Evolutionary conservation across 305 asterid species (phyloP).

Genomic region (Fraxinus nigra): DNA sequence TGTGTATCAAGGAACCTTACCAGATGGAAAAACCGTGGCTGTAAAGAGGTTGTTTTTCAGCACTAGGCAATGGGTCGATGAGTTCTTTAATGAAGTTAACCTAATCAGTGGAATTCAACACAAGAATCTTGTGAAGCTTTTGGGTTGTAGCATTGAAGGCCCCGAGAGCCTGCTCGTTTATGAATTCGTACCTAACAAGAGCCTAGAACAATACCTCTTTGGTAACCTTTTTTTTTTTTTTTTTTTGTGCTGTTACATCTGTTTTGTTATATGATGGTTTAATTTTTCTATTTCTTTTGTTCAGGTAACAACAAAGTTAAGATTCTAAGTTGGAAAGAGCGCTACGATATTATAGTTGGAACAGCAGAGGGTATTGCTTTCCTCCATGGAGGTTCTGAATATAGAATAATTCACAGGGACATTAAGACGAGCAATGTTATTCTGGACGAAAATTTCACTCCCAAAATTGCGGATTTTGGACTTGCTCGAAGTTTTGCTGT

Average conservation of each 20-base stretch:
- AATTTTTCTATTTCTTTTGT: not conserved
- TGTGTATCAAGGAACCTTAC: conserved; percentile 64
- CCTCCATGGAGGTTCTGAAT: conserved; percentile 65
- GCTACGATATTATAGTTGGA: conserved; percentile 63
- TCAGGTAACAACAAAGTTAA: conserved; percentile 53
- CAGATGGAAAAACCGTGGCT: conserved; percentile 66
- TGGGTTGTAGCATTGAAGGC: conserved; percentile 97
- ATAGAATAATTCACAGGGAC: conserved; percentile 85
- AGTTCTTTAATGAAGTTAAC: conserved; percentile 90
- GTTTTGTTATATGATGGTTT: not conserved
- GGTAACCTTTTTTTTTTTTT: conserved; percentile 33
- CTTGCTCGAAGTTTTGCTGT: conserved; percentile 74
- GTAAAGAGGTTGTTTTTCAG: conserved; percentile 82
- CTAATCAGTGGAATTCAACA: conserved; percentile 81
- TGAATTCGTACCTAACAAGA: conserved; percentile 70
- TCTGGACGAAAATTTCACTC: conserved; percentile 59
- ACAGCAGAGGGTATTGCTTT: conserved; percentile 82
- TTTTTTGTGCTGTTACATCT: not conserved
- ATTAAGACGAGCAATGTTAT: conserved; percentile 86
- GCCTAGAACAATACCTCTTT: conserved; percentile 68
- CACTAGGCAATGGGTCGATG: conserved; percentile 97
- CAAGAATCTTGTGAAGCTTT: conserved; percentile 89
- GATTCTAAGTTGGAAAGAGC: conserved; percentile 68
- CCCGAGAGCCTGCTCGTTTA: conserved; percentile 94
- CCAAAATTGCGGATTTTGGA: conserved; percentile 92